Percentiles rank a stretch among this genome's conserved stretches.
Evolutionary conservation across 2,329 filamentous ascomycete genomes (phyloP).

Genomic region (Hirsutella rhossiliensis): DNA sequence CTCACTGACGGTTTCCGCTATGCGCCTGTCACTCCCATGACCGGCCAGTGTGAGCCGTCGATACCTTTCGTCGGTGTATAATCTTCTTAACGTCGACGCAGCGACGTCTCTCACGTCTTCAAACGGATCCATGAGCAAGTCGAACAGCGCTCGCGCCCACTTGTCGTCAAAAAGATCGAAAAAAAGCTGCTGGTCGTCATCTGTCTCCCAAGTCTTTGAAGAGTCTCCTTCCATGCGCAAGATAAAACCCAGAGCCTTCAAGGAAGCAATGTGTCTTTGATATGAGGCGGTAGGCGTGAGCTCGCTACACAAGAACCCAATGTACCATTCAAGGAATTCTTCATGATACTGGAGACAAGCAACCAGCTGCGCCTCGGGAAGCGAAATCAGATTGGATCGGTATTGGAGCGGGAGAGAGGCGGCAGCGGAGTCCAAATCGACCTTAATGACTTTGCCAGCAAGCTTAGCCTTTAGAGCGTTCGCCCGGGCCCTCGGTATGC

Average conservation of each 20-base stretch:
- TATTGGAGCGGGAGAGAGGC: constrained; percentile 20
- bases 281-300: constrained; percentile 76
- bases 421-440: neutral
- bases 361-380: constrained; percentile 23
- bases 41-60: constrained; percentile 11
- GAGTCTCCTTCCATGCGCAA: constrained; percentile 56
- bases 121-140: constrained; percentile 79
- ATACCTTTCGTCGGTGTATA: constrained; percentile 30
- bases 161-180: constrained; percentile 30
- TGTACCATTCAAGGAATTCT: constrained; percentile 63
- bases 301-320: constrained; percentile 59
- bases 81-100: constrained; percentile 33
- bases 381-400: constrained; percentile 25
- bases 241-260: constrained; percentile 60
- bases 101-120: constrained; percentile 70
- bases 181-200: constrained; percentile 25
- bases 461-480: constrained; percentile 20
- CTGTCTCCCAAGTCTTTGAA: constrained; percentile 24
- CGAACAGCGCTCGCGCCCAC: constrained; percentile 55
- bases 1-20: constrained; percentile 23
- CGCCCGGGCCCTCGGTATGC: constrained; percentile 22
- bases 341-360: constrained; percentile 37
- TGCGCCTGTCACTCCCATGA: constrained; percentile 4
- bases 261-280: constrained; percentile 71
- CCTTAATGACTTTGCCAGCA: constrained; percentile 8